Base-by-base conservation (phyloP, 2,329 filamentous ascomycete species). In the Neoarthrinium moseri region DNA sequence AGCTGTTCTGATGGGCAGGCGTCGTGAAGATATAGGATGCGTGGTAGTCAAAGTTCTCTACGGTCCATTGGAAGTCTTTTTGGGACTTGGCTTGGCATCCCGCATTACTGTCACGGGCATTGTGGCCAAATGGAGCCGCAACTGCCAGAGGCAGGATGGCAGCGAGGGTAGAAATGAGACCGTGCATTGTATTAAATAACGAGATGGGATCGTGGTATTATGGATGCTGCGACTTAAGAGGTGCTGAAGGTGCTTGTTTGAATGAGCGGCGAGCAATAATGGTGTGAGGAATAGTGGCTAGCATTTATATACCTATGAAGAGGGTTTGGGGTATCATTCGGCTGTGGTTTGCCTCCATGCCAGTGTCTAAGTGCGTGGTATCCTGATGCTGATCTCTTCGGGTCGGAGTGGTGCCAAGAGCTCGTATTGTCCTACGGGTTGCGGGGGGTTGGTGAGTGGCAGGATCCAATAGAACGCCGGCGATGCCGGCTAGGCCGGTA, bases 1-100 rank as follows among this genome's bases (percentile, higher is more conserved):
- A 68, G 2, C 68, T 68, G 57, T 71, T 73, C 51, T 78, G 73
- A 62, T 80, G 76, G 4, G 75, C 64, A 0, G 76, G 75, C 2
- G 73, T 78, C 13, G 65, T 66, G 65, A 77, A 78, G 56, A 64
- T 59, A 58, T 72, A 75, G 10, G 63, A 68, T n/a, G 69, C 69
- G 58, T 74, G 69, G 65, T 66, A 79, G 58, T 71, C 67, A 48
- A 80, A 75, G 57, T 63, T 56, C 36, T 63, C 52, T 34, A 78
- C 53, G 1, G 57, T 60, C 73, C 75, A 79, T 5, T 47, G 24
- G 48, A 71, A 70, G 49, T 55, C 33, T 29, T 50, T 44, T 43
- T 65, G 60, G 1, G 70, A 68, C 12, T 51, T 47, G 5, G 55
- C 48, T 20, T 59, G 56, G 54, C 69, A 72, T 33, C 61, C 62